A percentile compares a stretch with the other conserved stretches of the same genome.
Conservation (phyloP, 129 eudicot species). For the Lactuca saligna region DNA sequence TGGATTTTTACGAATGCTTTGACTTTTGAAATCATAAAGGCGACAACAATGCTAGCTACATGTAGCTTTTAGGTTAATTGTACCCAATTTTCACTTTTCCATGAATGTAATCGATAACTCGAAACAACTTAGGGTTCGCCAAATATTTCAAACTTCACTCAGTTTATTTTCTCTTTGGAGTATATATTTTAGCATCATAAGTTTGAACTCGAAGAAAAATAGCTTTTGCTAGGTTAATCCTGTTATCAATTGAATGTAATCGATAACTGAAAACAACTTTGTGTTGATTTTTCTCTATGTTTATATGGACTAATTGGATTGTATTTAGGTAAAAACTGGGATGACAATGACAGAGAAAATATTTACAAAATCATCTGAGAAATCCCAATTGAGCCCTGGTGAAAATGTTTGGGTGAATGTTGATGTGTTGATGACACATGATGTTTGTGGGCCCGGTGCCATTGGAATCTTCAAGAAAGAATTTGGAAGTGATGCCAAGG, state of each 20-base stretch:
- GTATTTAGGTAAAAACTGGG: slow-evolving; percentile 68
- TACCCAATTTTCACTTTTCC: background rate
- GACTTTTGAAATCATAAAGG: background rate
- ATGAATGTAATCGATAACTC: background rate
- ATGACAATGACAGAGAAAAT: slow-evolving; percentile 97
- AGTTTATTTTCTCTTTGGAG: too few relatives aligned
- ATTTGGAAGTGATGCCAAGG: slow-evolving; percentile 90
- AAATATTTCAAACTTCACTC: too few relatives aligned
- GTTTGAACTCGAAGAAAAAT: too few relatives aligned
- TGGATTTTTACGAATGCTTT: background rate
- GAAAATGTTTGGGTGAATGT: slow-evolving; percentile 89
- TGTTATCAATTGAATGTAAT: background rate
- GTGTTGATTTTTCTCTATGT: background rate
- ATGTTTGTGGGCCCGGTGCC: slow-evolving; percentile 90
- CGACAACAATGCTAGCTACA: background rate
- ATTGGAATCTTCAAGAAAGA: slow-evolving; percentile 80
- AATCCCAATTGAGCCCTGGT: slow-evolving; percentile 67
- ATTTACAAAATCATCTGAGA: slow-evolving; percentile 75
- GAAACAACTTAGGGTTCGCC: background rate
- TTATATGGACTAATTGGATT: slow-evolving; percentile 13
- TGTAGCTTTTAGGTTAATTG: background rate
- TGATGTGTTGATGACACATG: slow-evolving; percentile 93
- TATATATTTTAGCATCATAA: too few relatives aligned
- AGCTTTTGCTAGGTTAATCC: background rate
- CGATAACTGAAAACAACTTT: too few relatives aligned